Evolutionary conservation across 108 stramenopile species (phyloP).

Genomic region (Mediolabrus comicus): DNA sequence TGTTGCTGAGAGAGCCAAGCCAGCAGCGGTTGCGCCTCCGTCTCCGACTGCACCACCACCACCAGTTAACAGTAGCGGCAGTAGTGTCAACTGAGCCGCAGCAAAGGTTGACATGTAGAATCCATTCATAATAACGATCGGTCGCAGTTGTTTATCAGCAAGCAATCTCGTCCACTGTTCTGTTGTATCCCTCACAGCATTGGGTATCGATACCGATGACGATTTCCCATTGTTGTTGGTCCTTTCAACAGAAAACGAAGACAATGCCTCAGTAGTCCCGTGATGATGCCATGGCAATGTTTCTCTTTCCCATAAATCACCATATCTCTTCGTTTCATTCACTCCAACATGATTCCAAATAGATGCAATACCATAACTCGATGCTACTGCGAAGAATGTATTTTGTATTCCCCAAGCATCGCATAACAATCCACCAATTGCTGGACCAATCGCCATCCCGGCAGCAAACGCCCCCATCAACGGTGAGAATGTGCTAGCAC

Average conservation of each 20-base stretch:
- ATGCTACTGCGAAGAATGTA: conserved; percentile 75
- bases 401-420: conserved; percentile 68
- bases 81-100: conserved; percentile 82
- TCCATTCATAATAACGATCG: conserved; percentile 79
- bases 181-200: conserved; percentile 58
- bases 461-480: conserved; percentile 84
- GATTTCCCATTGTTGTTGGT: conserved; percentile 1
- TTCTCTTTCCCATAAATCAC: conserved; percentile 10
- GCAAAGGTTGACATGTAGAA: conserved; percentile 83
- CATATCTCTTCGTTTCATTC: conserved; percentile 55
- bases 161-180: conserved; percentile 75
- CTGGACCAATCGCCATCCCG: conserved; percentile 87
- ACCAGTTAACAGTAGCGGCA: conserved; percentile 78
- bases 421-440: conserved; percentile 75
- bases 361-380: conserved; percentile 56
- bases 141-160: conserved; percentile 50
- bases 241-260: background rate
- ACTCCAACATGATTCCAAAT: conserved; percentile 62
- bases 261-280: background rate
- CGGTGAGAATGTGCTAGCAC: conserved; percentile 80
- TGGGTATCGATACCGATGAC: conserved; percentile 16
- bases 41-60: conserved; percentile 12
- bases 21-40: conserved; percentile 40
- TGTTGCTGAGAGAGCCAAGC: conserved; percentile 69
- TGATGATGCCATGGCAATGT: conserved; percentile 47